These are phyloP conservation scores for Cladophialophora carrionii DNA, from an alignment of 2,329 filamentous ascomycete species.

Conservation along the genomic window DNA sequence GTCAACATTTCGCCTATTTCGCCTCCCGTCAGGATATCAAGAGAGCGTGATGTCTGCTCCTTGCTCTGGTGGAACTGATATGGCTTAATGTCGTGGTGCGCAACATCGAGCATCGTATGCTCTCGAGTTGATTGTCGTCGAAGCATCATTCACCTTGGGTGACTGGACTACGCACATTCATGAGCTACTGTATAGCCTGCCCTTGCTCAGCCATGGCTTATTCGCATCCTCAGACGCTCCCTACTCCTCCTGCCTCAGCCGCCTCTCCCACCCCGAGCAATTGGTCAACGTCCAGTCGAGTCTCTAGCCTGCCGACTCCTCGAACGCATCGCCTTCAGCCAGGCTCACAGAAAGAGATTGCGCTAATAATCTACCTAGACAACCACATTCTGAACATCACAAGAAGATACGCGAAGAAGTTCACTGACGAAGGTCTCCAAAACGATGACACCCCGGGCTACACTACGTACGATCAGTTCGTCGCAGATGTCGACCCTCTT, in stretches of 20 bases:
- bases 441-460: slow-evolving; percentile 56
- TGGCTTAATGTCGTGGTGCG: background rate
- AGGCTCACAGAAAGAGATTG: slow-evolving; percentile 62
- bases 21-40: background rate
- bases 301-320: slow-evolving; percentile 54
- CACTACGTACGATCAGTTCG: slow-evolving; percentile 68
- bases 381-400: slow-evolving; percentile 56
- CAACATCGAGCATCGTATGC: background rate
- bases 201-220: slow-evolving; percentile 15
- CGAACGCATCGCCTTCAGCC: slow-evolving; percentile 57
- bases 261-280: slow-evolving; percentile 29
- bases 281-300: slow-evolving; percentile 19
- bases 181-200: too few species aligned
- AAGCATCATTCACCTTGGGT: background rate
- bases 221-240: slow-evolving; percentile 16
- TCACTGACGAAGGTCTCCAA: slow-evolving; percentile 41
- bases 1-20: background rate
- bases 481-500: slow-evolving; percentile 71
- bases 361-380: slow-evolving; percentile 62
- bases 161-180: background rate
- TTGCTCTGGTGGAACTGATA: background rate
- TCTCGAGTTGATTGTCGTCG: background rate
- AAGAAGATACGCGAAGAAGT: slow-evolving; percentile 58
- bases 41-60: background rate
- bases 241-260: slow-evolving; percentile 31